Percentiles rank a stretch among this genome's conserved stretches.
These are phyloP conservation scores for Microascus cirrosus DNA, from an alignment of 2,329 filamentous ascomycete species.

Conservation along the genomic window DNA sequence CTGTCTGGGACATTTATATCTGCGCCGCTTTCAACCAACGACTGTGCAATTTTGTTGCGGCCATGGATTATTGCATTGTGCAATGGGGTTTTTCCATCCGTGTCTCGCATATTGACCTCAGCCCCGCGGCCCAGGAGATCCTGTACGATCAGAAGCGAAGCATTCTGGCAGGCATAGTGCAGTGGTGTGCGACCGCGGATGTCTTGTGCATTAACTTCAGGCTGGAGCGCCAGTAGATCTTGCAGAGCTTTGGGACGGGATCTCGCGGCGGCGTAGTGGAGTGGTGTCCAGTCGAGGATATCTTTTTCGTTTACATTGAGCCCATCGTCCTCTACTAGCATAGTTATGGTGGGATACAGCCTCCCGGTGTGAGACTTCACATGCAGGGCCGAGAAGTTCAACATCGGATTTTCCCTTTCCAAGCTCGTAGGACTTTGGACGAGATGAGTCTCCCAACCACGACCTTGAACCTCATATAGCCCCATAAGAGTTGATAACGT, in stretches of 20 bases:
- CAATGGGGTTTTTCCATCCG: conserved; percentile 5
- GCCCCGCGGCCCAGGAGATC: not conserved
- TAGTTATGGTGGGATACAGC: too few species aligned
- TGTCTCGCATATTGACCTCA: not conserved
- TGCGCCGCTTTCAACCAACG: not conserved
- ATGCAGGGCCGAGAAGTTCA: not conserved
- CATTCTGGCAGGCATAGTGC: conserved; percentile 10
- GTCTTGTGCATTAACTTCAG: conserved; percentile 8
- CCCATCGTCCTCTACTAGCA: not conserved
- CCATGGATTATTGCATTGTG: conserved; percentile 6
- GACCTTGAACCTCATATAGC: not conserved
- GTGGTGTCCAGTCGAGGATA: conserved; percentile 11
- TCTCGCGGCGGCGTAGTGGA: conserved; percentile 11
- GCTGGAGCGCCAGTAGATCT: conserved; percentile 3
- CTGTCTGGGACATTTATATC: not conserved
- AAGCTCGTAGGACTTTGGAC: not conserved
- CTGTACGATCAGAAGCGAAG: not conserved
- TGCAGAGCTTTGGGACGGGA: not conserved
- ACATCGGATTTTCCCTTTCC: not conserved
- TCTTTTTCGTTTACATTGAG: conserved; percentile 7
- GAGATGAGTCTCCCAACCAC: not conserved
- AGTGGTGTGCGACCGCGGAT: conserved; percentile 12
- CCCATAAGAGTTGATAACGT: not conserved
- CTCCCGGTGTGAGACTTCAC: too few species aligned
- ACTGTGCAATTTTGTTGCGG: not conserved